Base-by-base conservation (phyloP, 345 rosid species). In the Murraya paniculata region DNA sequence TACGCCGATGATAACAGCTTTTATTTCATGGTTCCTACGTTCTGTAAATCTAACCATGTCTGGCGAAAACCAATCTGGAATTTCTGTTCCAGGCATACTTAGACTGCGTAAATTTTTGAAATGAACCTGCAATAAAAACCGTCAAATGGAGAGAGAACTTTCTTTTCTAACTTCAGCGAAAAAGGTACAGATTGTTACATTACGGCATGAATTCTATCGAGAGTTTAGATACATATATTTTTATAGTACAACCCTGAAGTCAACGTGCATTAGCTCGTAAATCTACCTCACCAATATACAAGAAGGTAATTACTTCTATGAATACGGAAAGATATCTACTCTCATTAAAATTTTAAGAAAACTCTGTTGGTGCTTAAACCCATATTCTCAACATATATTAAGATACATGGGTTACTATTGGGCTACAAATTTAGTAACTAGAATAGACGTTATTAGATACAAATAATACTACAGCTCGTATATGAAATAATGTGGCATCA, bases 61-160 rank as follows among this genome's bases (percentile, higher is more conserved):
- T 55, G 77, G 86, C 38, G 81, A 64, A 77, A 90, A 87, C 95
- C 95, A 93, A 59, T 76, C 64, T 9, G 95, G 95, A 55, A 88
- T 73, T 55, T 69, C 80, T 66, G 87, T 86, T 68, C 94, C 95
- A 19, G 95, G 94, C 72, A 93, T 72, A 70, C 91, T 88, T 41
- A 89, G 79, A 78, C 81, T 65, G 76, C 33, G 48, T 41, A 91
- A 36, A 67, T 80, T 77, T 84, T 80, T 91, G 77, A 90, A 39
- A 75, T 64, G 78, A 71, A 68, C 91, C 92, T 91, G 82, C 74
- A 67, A 11, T 57, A n/a, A 73, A 16, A 60, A 24, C 21, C n/a
- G 45, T 35, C 22, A 62, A 45, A 56, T 6, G 8, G n/a, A 6
- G 1, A 11, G 14, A 8, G 8, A 50, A 50, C 59, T 57, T 45